Conservation (phyloP, 352 stramenopile genomes). For the Globisporangium cystogenes region DNA sequence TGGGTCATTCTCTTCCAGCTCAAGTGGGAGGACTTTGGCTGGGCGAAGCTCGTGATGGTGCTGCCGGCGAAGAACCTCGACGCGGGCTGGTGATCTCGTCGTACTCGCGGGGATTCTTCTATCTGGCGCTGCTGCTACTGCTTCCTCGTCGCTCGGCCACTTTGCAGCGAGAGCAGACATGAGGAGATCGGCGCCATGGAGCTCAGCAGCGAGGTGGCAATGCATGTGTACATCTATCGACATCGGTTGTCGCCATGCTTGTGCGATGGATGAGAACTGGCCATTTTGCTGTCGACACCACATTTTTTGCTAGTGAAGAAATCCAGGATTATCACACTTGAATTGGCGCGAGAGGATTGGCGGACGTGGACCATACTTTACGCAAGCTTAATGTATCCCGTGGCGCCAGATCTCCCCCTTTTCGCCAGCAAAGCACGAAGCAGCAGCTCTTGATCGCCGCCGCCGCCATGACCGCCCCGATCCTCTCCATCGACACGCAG, state of each 20-base stretch:
- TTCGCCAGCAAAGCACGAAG: constrained; percentile 22
- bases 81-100: constrained; percentile 49
- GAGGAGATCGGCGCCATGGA: not conserved
- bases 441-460: not conserved
- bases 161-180: too few species aligned
- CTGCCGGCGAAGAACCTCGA: constrained; percentile 61
- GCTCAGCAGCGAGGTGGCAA: not conserved
- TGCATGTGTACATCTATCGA: constrained; percentile 1
- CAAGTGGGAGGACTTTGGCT: constrained; percentile 83
- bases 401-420: not conserved
- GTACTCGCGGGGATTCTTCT: too few species aligned
- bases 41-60: constrained; percentile 73
- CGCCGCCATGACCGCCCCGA: constrained; percentile 70
- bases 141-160: too few species aligned
- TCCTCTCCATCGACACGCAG: constrained; percentile 94
- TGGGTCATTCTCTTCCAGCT: constrained; percentile 82
- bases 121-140: too few species aligned
- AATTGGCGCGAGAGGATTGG: too few species aligned
- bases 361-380: not conserved
- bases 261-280: too few species aligned
- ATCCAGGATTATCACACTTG: too few species aligned
- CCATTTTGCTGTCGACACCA: too few species aligned
- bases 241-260: too few species aligned
- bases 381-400: not conserved
- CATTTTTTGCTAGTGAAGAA: too few species aligned